Evolutionary conservation across 2,329 filamentous ascomycete genomes (phyloP).

Genomic region (Alternaria viburni): DNA sequence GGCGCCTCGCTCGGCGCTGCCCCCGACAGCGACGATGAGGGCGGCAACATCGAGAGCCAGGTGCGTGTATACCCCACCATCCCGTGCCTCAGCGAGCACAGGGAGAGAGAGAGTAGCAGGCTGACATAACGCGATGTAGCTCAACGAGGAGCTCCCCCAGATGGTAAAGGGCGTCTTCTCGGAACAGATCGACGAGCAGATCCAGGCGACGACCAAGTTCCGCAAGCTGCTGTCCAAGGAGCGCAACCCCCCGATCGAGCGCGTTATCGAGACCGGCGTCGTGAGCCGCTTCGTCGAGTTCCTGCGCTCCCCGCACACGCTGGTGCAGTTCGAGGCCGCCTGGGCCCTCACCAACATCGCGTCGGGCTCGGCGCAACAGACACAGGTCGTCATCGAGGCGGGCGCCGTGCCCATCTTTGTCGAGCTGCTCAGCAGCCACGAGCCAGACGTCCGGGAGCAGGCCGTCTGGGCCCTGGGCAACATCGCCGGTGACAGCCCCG

Average conservation of each 20-base stretch:
- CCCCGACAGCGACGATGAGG: conserved; percentile 97
- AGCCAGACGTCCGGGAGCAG: conserved; percentile 97
- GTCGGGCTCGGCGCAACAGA: conserved; percentile 94
- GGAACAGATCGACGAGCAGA: conserved; percentile 97
- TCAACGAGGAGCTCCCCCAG: conserved; percentile 96
- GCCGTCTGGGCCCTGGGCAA: conserved; percentile 98
- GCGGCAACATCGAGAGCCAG: conserved; percentile 92
- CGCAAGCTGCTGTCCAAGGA: conserved; percentile 98
- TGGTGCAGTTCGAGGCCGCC: conserved; percentile 98
- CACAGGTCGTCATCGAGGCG: conserved; percentile 97
- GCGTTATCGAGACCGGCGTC: conserved; percentile 98
- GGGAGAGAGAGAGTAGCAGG: not conserved
- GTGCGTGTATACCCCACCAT: conserved; percentile 62
- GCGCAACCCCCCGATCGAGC: conserved; percentile 98
- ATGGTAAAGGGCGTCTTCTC: conserved; percentile 99
- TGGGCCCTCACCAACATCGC: conserved; percentile 99
- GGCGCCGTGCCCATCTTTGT: conserved; percentile 98
- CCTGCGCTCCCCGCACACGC: conserved; percentile 93
- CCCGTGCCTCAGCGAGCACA: conserved; percentile 6
- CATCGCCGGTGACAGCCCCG: conserved; percentile 97
- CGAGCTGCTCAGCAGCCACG: conserved; percentile 90
- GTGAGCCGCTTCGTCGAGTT: conserved; percentile 98
- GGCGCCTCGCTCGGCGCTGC: conserved; percentile 85
- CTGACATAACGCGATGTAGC: conserved; percentile 58
- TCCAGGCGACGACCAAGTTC: conserved; percentile 97